Base-by-base conservation (phyloP, 83 land plant genomes). In the Picea mariana region DNA sequence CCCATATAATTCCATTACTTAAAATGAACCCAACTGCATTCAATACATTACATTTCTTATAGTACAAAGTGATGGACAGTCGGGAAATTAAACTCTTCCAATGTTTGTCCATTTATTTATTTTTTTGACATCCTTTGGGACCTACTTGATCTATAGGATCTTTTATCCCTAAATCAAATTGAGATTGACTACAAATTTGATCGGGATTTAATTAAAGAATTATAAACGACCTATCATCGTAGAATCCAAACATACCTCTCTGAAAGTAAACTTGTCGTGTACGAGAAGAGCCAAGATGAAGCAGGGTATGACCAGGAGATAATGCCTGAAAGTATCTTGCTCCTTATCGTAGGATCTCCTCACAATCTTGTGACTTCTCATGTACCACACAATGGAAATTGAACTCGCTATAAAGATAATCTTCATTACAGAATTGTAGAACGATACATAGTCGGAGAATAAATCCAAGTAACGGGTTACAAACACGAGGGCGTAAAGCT, bases 371-470 rank as follows among this genome's bases (percentile, higher is more conserved):
- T 96, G 98, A 64, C 84, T 81, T 79, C 98, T 84, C 81, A 96
- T 96, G 87, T 96, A 96, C 98, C 98, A 96, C 31, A 96, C 97
- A 62, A 96, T 96, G 40, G 95, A 90, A 82, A 89, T 88, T 5
- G 97, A 92, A 68, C 91, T 96, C 44, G 92, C 92, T 80, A 96
- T 78, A 81, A 96, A 96, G 62, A 96, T 90, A 58, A 96, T 40
- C 85, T 96, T 96, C 98, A 94, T 96, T 17, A 84, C 49, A 9
- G 95, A 89, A 75, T 95, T 95, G 78, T 95, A 95, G 13, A 93
- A 60, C 3, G 98, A 95, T 38, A 95, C 72, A 59, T 83, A 95
- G 66, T 82, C 81, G 0, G 92, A 88, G 67, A 95, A 92, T 0
- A 95, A 85, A 75, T 95, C 98, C 85, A 95, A 83, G 79, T 95